Evolutionary conservation across 768 basidiomycete species (phyloP), one percentile per base, ranked within the genome.

Genomic region (Daedaleopsis sinensis): DNA sequence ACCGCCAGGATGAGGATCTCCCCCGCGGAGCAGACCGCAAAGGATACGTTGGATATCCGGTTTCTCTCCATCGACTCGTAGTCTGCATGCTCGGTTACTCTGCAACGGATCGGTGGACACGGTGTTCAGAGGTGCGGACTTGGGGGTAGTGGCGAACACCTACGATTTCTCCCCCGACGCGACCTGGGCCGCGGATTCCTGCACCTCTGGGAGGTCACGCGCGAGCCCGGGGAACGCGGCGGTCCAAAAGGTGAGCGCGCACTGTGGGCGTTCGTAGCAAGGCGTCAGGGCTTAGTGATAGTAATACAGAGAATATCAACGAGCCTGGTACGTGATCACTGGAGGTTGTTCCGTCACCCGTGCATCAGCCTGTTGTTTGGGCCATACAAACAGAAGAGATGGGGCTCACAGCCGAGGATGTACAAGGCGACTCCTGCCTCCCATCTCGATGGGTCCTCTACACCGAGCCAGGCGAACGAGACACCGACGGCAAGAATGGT

Each of bases 151-250:
- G 27, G 27, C n/a, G n/a, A n/a, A 16, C 3, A 58, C 77, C 52
- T 51, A 86, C 88, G 76, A 71, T 74, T 87, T 88, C 4, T 65
- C 68, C 10, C 81, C 82, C 9, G 69, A 57, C 44, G 73, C 72
- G 2, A 75, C 77, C 51, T 80, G 72, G 4, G 57, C 59, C 5
- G 78, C 73, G 2, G 87, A 89, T 52, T 78, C 71, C 62, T 82
- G 78, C n/a, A 92, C 83, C 66, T 90, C 85, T 0, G 88, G 86
- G 27, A 91, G 79, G 70, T 91, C 83, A 10, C 84, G 80, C 23
- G 87, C 86, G 16, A 93, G 78, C 18, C 88, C 90, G 0, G 90
- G 89, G 70, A 93, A 91, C 13, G 91, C 90, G 13, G 91, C 91
- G 0, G 88, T 89, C 90, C 89, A 93, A 73, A 92, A 93, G 0